Percentiles rank a stretch among this genome's conserved stretches.
Evolutionary conservation across 108 stramenopile species (phyloP).

Genomic region (Tribonema minus): DNA sequence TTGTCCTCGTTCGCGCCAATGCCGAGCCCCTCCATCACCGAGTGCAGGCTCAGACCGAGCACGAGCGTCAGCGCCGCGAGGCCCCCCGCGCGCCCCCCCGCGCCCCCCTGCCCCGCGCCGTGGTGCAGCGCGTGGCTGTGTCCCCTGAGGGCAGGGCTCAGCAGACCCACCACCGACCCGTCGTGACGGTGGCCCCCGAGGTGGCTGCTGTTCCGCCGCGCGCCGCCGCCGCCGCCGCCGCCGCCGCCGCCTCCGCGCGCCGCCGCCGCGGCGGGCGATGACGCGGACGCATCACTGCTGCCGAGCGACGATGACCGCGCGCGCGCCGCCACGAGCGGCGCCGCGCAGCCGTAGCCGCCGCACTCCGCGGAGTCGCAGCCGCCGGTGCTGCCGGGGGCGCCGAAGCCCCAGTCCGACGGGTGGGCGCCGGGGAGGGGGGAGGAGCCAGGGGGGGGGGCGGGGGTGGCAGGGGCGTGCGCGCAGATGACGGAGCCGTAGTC

Average conservation of each 20-base stretch:
- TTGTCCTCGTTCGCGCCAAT: conserved; percentile 22
- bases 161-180: too few relatives aligned
- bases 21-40: conserved; percentile 29
- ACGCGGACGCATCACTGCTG: too few relatives aligned
- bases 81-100: conserved; percentile 1
- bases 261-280: neutral
- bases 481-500: neutral
- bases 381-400: too few relatives aligned
- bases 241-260: too few relatives aligned
- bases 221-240: neutral
- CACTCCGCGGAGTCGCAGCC: too few relatives aligned
- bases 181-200: too few relatives aligned
- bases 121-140: too few relatives aligned
- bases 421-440: neutral
- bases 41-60: conserved; percentile 13
- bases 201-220: neutral
- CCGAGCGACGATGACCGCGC: too few relatives aligned
- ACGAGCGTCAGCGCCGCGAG: neutral
- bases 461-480: neutral
- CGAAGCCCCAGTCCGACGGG: too few relatives aligned
- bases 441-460: neutral
- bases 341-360: too few relatives aligned
- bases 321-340: too few relatives aligned
- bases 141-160: too few relatives aligned
- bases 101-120: conserved; percentile 26